Percentiles rank a stretch among this genome's conserved stretches.
Conservation (phyloP, 2,329 filamentous ascomycete genomes). For the Botrytis cinerea region DNA sequence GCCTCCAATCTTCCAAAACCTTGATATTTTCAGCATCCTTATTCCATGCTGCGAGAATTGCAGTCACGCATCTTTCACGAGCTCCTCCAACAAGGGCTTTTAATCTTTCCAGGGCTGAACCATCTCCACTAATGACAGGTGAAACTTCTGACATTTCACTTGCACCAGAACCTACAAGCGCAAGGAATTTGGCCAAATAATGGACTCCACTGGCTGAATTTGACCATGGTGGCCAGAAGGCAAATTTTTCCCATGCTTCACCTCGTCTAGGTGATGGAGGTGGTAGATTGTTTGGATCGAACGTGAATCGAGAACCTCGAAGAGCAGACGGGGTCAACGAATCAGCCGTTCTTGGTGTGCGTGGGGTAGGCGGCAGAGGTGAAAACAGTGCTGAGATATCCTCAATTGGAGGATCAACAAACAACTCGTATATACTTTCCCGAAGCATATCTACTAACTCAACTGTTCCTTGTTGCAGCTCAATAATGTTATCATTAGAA, state of each 20-base stretch:
- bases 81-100: constrained; percentile 74
- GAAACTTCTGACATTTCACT: constrained; percentile 79
- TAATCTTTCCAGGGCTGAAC: constrained; percentile 67
- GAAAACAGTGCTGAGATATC: constrained; percentile 88
- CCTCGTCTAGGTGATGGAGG: constrained; percentile 75
- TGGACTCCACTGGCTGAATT: constrained; percentile 92
- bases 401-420: constrained; percentile 83
- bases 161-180: constrained; percentile 81
- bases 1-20: constrained; percentile 89
- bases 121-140: constrained; percentile 60
- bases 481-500: constrained; percentile 65
- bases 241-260: constrained; percentile 88
- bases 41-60: constrained; percentile 89
- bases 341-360: constrained; percentile 60
- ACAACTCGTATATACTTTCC: constrained; percentile 78
- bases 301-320: constrained; percentile 74
- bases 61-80: constrained; percentile 81
- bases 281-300: constrained; percentile 76
- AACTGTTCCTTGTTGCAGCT: constrained; percentile 74
- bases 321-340: constrained; percentile 55
- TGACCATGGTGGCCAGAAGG: constrained; percentile 93
- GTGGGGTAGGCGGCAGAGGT: constrained; percentile 70
- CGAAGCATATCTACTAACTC: constrained; percentile 84
- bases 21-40: constrained; percentile 92
- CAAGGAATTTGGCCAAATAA: constrained; percentile 80